Conservation (phyloP, 192 early-diverging fungal species). For the Umbelopsis sp. region DNA sequence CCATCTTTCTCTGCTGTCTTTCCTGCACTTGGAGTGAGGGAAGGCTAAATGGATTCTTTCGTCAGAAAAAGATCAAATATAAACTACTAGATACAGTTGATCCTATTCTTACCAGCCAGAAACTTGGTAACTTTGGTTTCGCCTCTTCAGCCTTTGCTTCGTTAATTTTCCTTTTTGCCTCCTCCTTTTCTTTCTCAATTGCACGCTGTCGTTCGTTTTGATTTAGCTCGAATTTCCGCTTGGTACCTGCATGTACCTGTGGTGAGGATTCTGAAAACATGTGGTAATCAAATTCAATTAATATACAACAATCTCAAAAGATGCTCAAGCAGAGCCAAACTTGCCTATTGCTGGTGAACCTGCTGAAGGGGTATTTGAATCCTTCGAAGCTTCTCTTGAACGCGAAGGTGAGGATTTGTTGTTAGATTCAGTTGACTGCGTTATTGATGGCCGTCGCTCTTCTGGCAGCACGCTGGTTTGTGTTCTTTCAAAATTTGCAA, state of each 20-base stretch:
- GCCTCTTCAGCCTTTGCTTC: slow-evolving; percentile 38
- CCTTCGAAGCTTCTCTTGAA: neutral
- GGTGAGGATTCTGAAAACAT: neutral
- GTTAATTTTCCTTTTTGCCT: slow-evolving; percentile 31
- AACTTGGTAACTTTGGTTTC: slow-evolving; percentile 60
- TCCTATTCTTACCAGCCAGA: slow-evolving; percentile 63
- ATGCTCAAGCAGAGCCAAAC: neutral
- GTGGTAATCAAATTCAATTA: neutral
- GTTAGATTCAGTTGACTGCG: neutral
- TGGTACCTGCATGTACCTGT: slow-evolving; percentile 18
- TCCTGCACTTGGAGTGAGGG: slow-evolving; percentile 67
- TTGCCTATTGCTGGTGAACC: neutral
- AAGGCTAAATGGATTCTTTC: slow-evolving; percentile 55
- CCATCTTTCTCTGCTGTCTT: slow-evolving; percentile 51
- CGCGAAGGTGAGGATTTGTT: neutral
- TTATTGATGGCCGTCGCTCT: slow-evolving; percentile 7
- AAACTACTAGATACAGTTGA: neutral
- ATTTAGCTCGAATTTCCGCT: slow-evolving; percentile 38
- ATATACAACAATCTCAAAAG: neutral
- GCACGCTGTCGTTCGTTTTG: slow-evolving; percentile 31
- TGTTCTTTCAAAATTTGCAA: slow-evolving; percentile 63
- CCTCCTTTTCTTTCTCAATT: slow-evolving; percentile 32
- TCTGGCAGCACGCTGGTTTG: slow-evolving; percentile 57
- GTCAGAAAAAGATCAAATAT: neutral
- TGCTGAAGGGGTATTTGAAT: slow-evolving; percentile 4